phyloP scores from a whole-genome alignment of 1,284 basidiomycete species.

The Cryptococcus maquisensis region DNA sequence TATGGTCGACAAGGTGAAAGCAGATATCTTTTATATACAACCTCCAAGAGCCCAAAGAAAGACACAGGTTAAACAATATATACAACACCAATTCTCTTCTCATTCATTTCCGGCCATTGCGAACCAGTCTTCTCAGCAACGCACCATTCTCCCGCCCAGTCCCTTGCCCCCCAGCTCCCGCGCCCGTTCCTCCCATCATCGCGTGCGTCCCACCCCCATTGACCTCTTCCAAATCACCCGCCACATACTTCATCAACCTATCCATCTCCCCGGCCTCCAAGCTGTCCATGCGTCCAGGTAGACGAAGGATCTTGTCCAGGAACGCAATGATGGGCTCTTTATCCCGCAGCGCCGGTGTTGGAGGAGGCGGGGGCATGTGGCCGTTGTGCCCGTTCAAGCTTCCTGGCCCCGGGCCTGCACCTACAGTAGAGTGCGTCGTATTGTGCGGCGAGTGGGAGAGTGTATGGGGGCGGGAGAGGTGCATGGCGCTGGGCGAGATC shows the following conservation, averaged over 20 bases:
- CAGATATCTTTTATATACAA: too few species aligned
- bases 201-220: too few species aligned
- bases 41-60: neutral
- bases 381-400: neutral
- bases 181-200: too few species aligned
- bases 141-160: constrained; percentile 5
- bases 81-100: neutral
- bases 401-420: too few species aligned
- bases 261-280: neutral
- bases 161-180: neutral
- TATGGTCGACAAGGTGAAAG: too few species aligned
- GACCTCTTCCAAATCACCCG: neutral
- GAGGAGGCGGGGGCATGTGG: neutral
- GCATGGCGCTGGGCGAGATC: too few species aligned
- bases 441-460: neutral
- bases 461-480: neutral
- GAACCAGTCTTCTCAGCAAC: constrained; percentile 7
- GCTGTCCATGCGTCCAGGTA: constrained; percentile 1
- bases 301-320: constrained; percentile 5
- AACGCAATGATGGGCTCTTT: constrained; percentile 3
- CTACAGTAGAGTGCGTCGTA: neutral
- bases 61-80: neutral
- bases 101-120: neutral
- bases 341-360: neutral
- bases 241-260: constrained; percentile 5